phyloP scores from a whole-genome alignment of 2,329 filamentous ascomycete species.

The Aspergillus sclerotialis region DNA sequence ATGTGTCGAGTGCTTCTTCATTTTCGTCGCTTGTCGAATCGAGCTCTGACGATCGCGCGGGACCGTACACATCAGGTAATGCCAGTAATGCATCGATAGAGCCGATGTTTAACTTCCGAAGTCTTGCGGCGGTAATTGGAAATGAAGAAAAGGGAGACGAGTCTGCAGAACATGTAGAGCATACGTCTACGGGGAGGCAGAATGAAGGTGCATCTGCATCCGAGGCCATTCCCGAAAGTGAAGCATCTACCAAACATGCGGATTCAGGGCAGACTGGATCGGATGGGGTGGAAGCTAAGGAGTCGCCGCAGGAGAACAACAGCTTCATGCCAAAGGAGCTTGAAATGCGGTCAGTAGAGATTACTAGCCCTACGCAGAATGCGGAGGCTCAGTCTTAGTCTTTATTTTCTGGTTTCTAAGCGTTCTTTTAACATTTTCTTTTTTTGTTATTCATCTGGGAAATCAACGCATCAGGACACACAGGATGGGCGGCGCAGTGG shows the following conservation, averaged over 20 bases:
- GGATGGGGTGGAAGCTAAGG: constrained; percentile 6
- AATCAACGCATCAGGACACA: no score
- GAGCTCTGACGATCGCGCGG: constrained; percentile 25
- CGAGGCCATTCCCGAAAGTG: constrained; percentile 9
- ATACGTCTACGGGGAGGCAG: constrained; percentile 13
- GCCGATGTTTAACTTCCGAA: constrained; percentile 86
- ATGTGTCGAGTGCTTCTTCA: constrained; percentile 83
- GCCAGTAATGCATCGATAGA: constrained; percentile 52
- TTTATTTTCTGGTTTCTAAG: constrained; percentile 2
- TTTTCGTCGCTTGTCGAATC: constrained; percentile 71
- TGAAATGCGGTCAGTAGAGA: constrained; percentile 30
- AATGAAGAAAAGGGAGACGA: constrained; percentile 48
- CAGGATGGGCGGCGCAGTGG: no score
- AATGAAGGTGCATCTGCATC: constrained; percentile 17
- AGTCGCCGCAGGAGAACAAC: constrained; percentile 11
- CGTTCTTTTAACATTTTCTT: constrained; percentile 3
- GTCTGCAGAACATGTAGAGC: constrained; percentile 31
- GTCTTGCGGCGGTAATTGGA: constrained; percentile 76
- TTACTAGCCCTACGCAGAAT: constrained; percentile 17
- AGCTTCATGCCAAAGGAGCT: constrained; percentile 27
- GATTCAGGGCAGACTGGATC: constrained; percentile 6
- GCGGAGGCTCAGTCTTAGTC: constrained; percentile 9
- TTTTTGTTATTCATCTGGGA: constrained; percentile 1
- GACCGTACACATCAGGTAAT: constrained; percentile 45
- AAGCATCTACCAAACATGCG: constrained; percentile 6